Conservation (phyloP, 805 yeast genomes). For the Suhomyces emberorum region DNA sequence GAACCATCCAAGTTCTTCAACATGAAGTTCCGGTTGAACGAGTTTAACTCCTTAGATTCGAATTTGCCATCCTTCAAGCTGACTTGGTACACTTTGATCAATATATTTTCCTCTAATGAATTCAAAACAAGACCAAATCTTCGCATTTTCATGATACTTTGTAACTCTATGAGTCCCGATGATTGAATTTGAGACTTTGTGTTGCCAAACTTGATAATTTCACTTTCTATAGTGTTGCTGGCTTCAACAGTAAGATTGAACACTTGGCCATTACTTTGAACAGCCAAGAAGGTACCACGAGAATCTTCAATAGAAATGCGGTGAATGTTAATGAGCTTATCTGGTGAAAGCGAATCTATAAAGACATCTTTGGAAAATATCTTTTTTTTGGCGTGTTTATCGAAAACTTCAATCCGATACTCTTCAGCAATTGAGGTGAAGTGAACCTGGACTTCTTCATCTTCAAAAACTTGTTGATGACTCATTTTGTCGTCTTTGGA, state of each 20-base stretch:
- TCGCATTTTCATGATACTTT: background rate
- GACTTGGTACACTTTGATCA: slow-evolving; percentile 5
- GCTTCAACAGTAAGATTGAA: background rate
- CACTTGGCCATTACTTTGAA: background rate
- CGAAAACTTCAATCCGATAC: background rate
- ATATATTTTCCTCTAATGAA: slow-evolving; percentile 2
- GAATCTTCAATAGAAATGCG: background rate
- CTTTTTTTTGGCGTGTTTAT: background rate
- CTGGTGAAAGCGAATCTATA: background rate
- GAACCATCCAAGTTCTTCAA: slow-evolving; percentile 1
- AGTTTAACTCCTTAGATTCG: slow-evolving; percentile 8
- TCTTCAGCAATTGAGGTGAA: background rate
- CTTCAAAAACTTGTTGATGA: slow-evolving; percentile 1
- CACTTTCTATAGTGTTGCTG: background rate
- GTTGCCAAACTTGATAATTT: background rate
- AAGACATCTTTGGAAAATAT: background rate
- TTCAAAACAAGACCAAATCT: slow-evolving; percentile 3
- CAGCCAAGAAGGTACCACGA: background rate
- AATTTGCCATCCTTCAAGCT: slow-evolving; percentile 1
- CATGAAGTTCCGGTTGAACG: slow-evolving; percentile 7
- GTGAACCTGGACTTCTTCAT: background rate
- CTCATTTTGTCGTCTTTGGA: background rate
- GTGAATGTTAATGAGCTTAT: background rate
- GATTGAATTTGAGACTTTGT: background rate
- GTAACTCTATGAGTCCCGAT: slow-evolving; percentile 1